Percentiles rank a stretch among this genome's conserved stretches.
Conservation (phyloP, 805 yeast species). For the Saccharomycopsis babjevae region DNA sequence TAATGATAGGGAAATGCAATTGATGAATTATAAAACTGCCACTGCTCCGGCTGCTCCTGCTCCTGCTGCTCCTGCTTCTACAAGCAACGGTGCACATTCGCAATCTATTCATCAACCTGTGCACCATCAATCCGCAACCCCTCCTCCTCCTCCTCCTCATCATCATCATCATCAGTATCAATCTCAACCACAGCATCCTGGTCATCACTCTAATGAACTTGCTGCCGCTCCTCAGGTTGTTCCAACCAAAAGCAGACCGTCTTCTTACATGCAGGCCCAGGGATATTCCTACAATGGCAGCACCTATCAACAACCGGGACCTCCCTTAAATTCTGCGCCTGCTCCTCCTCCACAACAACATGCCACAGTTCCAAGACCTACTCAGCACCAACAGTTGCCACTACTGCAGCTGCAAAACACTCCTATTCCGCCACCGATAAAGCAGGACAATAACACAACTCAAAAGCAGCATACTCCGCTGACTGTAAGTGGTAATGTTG, state of each 20-base stretch:
- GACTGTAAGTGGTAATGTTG: conserved; percentile 18
- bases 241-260: neutral
- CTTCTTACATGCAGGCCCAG: neutral
- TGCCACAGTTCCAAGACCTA: conserved; percentile 26
- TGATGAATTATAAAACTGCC: conserved; percentile 23
- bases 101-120: neutral
- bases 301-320: neutral
- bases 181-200: neutral
- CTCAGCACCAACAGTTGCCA: conserved; percentile 20
- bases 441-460: neutral
- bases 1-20: conserved; percentile 64
- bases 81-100: neutral
- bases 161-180: neutral
- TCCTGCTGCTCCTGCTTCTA: neutral
- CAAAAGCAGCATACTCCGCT: neutral
- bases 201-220: neutral
- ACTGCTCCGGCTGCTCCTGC: neutral
- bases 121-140: neutral
- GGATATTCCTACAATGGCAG: neutral
- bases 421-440: conserved; percentile 9
- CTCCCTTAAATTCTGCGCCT: neutral
- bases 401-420: conserved; percentile 19
- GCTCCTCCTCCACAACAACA: conserved; percentile 29
- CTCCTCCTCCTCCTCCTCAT: neutral
- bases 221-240: neutral